A percentile compares a stretch with the other conserved stretches of the same genome.
Conservation (phyloP, 495 filamentous ascomycete genomes). For the Xylaria flabelliformis region DNA sequence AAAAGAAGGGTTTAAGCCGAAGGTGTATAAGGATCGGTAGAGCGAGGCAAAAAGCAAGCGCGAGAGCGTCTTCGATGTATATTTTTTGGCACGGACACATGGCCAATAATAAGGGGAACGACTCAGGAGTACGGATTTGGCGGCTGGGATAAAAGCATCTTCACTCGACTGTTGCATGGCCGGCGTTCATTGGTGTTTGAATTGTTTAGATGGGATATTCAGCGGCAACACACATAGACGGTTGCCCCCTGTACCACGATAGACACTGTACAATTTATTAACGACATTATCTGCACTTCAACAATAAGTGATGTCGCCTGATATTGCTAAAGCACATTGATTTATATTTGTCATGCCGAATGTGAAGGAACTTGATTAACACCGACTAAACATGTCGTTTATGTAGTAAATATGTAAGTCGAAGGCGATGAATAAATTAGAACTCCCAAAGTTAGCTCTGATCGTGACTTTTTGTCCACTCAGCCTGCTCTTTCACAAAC, state of each 20-base stretch:
- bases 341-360: background rate
- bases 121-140: constrained; percentile 3
- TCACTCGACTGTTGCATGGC: constrained; percentile 58
- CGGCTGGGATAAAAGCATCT: constrained; percentile 44
- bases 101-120: constrained; percentile 10
- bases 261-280: constrained; percentile 27
- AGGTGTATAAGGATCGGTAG: constrained; percentile 88
- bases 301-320: background rate
- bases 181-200: constrained; percentile 47
- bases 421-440: background rate
- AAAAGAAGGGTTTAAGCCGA: constrained; percentile 89
- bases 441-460: background rate
- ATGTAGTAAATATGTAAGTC: background rate
- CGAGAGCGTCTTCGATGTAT: constrained; percentile 18
- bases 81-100: background rate
- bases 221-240: constrained; percentile 17
- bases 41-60: constrained; percentile 30
- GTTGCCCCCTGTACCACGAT: constrained; percentile 29
- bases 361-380: background rate
- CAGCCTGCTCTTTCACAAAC: constrained; percentile 49
- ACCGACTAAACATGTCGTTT: background rate
- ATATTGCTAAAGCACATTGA: background rate
- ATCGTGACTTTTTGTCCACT: constrained; percentile 39
- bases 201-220: constrained; percentile 30
- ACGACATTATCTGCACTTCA: background rate